Evolutionary conservation across 306 rosid genomes (phyloP).

Genomic region (Cicer chorassanicum): DNA sequence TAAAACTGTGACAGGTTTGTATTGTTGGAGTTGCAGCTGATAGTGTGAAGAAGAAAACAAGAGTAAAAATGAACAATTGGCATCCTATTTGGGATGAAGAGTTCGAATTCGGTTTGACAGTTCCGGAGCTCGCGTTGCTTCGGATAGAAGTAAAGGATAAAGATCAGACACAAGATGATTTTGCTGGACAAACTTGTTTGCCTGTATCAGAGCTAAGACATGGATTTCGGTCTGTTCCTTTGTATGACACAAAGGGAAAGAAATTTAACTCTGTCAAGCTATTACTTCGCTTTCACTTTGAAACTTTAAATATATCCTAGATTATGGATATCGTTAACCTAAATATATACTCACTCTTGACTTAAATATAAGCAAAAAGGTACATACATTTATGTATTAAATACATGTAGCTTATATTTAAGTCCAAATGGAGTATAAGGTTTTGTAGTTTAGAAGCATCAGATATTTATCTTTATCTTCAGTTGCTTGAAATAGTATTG

Average conservation of each 20-base stretch:
- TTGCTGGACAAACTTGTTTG: conserved; percentile 86
- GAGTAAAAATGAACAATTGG: conserved; percentile 65
- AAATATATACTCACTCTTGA: too few relatives aligned
- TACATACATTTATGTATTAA: too few relatives aligned
- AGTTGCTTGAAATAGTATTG: conserved; percentile 2
- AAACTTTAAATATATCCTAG: conserved; percentile 35
- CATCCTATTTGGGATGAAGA: conserved; percentile 85
- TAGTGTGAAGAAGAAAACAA: conserved; percentile 59
- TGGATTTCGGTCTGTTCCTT: conserved; percentile 73
- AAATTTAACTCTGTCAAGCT: conserved; percentile 64
- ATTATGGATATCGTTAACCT: too few relatives aligned
- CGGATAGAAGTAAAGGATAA: conserved; percentile 71
- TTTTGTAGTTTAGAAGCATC: background rate
- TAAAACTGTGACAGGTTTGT: conserved; percentile 34
- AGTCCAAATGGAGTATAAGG: background rate
- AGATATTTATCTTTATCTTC: background rate
- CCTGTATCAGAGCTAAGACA: conserved; percentile 72
- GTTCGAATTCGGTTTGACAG: conserved; percentile 64
- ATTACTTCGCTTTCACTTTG: conserved; percentile 56
- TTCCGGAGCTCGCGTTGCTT: conserved; percentile 83
- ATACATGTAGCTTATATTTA: too few relatives aligned
- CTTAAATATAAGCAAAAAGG: too few relatives aligned
- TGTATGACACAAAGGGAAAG: conserved; percentile 64
- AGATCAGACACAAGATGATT: conserved; percentile 72
- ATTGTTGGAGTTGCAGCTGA: conserved; percentile 76